Conservation (phyloP, 106 monocot genomes). For the Allium sativum region DNA sequence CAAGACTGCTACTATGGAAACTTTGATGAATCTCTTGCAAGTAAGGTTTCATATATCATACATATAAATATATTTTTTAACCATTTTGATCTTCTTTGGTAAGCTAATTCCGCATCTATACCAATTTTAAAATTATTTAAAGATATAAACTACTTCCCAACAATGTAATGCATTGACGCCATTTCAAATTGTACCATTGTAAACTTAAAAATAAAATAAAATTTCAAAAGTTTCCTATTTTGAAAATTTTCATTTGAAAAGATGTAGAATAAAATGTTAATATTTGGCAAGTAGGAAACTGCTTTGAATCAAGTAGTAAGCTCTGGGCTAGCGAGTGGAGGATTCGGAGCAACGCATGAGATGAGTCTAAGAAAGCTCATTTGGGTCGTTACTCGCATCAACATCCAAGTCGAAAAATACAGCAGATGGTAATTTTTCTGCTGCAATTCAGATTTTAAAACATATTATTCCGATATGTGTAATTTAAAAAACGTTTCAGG, state of each 20-base stretch:
- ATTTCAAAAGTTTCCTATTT: no score
- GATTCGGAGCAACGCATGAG: slow-evolving; percentile 37
- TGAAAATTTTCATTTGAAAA: no score
- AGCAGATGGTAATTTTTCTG: slow-evolving; percentile 20
- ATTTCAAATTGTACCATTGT: no score
- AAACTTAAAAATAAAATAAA: no score
- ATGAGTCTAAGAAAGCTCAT: slow-evolving; percentile 40
- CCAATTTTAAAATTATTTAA: no score
- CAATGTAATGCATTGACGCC: no score
- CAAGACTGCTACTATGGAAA: slow-evolving; percentile 62
- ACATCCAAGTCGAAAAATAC: slow-evolving; percentile 37
- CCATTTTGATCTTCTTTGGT: no score
- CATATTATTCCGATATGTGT: background rate
- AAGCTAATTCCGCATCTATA: no score
- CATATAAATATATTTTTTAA: background rate
- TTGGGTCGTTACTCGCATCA: slow-evolving; percentile 37
- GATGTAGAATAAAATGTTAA: background rate
- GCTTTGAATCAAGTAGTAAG: slow-evolving; percentile 43
- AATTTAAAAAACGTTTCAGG: slow-evolving; percentile 16
- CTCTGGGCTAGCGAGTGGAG: slow-evolving; percentile 30
- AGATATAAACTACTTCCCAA: no score
- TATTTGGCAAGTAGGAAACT: slow-evolving; percentile 25
- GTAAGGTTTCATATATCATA: slow-evolving; percentile 10
- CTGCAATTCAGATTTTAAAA: background rate
- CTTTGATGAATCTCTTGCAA: slow-evolving; percentile 56